Conservation (phyloP, 192 early-diverging fungal genomes). For the Obelidium mucronatum region DNA sequence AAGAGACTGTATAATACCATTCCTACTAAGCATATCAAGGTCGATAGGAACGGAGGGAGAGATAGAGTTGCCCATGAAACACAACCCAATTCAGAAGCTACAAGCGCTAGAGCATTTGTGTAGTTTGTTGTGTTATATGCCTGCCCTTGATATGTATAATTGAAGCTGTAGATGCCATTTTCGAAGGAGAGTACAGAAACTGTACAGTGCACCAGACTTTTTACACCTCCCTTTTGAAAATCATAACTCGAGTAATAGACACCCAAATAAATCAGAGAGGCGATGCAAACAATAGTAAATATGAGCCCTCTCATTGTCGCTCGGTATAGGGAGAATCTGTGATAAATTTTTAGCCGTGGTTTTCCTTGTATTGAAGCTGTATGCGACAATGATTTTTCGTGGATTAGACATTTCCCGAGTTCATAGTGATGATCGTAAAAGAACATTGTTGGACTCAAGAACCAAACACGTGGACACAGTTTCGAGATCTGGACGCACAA, state of each 20-base stretch:
- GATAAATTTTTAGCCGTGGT: neutral
- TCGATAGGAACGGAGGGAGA: neutral
- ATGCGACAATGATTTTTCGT: neutral
- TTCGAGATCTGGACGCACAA: neutral
- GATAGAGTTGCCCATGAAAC: neutral
- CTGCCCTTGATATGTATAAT: neutral
- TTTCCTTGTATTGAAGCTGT: neutral
- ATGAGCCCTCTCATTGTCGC: neutral
- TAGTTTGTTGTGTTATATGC: neutral
- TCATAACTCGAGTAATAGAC: neutral
- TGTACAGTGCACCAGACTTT: neutral
- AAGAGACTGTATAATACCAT: neutral
- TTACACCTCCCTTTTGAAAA: neutral
- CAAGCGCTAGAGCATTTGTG: neutral
- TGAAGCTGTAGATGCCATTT: neutral
- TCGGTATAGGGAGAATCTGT: neutral
- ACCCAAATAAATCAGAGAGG: neutral
- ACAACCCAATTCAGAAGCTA: neutral
- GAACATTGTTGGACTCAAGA: slow-evolving; percentile 4
- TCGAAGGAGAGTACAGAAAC: neutral
- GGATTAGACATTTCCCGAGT: neutral
- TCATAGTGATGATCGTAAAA: slow-evolving; percentile 12
- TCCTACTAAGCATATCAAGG: neutral
- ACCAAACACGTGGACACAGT: neutral
- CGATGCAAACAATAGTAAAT: neutral